Percentiles rank a stretch among this genome's conserved stretches.
phyloP scores from a whole-genome alignment of 2,329 filamentous ascomycete species.

The Rutstroemia sp. region DNA sequence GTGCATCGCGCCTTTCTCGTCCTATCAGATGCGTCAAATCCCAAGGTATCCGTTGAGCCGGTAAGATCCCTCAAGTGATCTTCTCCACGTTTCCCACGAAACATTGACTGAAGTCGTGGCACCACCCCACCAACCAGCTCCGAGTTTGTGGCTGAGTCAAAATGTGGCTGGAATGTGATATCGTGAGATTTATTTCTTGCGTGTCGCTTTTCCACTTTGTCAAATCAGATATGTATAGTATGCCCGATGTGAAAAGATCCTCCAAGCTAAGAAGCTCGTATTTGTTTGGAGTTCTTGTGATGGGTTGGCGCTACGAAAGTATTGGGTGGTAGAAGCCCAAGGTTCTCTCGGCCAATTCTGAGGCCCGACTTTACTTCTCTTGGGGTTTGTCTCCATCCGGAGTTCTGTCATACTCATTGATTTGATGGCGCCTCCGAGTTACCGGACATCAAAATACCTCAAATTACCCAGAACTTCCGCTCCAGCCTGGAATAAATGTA shows the following conservation, averaged over 20 bases:
- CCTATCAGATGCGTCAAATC: neutral
- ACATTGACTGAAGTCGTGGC: constrained; percentile 9
- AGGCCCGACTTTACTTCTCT: neutral
- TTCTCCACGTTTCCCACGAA: constrained; percentile 9
- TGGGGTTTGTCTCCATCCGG: neutral
- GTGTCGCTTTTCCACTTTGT: neutral
- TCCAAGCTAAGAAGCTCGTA: neutral
- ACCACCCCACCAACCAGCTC: neutral
- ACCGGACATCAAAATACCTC: neutral
- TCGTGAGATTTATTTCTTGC: neutral
- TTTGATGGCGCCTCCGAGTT: neutral
- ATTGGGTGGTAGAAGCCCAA: neutral
- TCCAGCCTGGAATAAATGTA: no score
- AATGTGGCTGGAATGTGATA: neutral
- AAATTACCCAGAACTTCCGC: neutral
- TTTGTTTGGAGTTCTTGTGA: neutral
- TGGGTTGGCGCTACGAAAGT: neutral
- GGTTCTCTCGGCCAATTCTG: neutral
- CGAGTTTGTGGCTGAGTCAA: constrained; percentile 2
- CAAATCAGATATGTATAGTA: no score
- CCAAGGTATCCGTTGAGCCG: neutral
- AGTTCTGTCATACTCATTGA: neutral
- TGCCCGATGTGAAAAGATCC: neutral
- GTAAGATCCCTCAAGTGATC: neutral
- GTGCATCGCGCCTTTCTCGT: neutral